phyloP scores from a whole-genome alignment of 352 stramenopile species.

The Pythium biforme region DNA sequence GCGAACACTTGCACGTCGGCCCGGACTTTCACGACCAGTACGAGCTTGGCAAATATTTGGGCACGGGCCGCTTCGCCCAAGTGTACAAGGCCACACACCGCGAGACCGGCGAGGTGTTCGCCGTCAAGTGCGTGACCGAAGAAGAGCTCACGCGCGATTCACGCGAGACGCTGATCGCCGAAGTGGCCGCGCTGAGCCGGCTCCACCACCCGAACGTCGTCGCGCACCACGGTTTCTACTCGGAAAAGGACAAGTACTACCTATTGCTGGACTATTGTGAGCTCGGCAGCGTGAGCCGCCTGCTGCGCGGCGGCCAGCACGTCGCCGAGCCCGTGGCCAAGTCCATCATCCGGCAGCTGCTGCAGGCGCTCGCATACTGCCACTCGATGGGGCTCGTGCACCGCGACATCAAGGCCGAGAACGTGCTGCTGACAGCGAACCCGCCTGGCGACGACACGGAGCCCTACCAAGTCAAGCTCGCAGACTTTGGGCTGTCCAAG shows the following conservation, averaged over 20 bases:
- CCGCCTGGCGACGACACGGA: conserved; percentile 21
- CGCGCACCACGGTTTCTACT: conserved; percentile 75
- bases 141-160: conserved; percentile 45
- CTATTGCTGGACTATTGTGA: conserved; percentile 88
- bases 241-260: conserved; percentile 71
- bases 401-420: conserved; percentile 82
- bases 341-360: conserved; percentile 71
- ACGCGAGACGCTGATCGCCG: conserved; percentile 61
- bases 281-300: conserved; percentile 75
- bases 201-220: conserved; percentile 86
- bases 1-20: conserved; percentile 16
- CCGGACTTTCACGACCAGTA: conserved; percentile 63
- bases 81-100: conserved; percentile 53
- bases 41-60: conserved; percentile 53
- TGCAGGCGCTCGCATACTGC: conserved; percentile 82
- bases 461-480: conserved; percentile 88
- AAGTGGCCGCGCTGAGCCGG: conserved; percentile 63
- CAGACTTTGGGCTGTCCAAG: conserved; percentile 89
- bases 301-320: conserved; percentile 59
- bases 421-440: conserved; percentile 62
- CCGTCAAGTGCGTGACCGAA: conserved; percentile 69
- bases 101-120: conserved; percentile 40
- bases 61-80: conserved; percentile 56
- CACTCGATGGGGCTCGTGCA: conserved; percentile 91
- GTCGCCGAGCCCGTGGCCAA: conserved; percentile 71